A percentile compares a stretch with the other conserved stretches of the same genome.
These are phyloP conservation scores for Mycena rebaudengoi DNA, from an alignment of 768 basidiomycete species.

Conservation along the genomic window DNA sequence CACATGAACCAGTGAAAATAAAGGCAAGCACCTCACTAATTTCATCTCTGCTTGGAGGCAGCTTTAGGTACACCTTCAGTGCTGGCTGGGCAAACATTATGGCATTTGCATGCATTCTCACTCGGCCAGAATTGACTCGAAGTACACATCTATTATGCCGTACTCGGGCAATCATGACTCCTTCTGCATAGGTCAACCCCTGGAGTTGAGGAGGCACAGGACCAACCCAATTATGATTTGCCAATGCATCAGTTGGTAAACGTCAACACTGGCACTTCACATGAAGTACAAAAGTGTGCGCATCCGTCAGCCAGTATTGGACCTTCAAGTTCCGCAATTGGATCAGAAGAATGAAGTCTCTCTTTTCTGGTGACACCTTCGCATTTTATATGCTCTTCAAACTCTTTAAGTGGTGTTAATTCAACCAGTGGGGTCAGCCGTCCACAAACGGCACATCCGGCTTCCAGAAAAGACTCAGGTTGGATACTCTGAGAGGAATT, in stretches of 20 bases:
- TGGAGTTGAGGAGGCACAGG: conserved; percentile 38
- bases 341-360: neutral
- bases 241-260: conserved; percentile 36
- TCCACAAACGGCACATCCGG: neutral
- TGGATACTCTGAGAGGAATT: neutral
- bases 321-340: neutral
- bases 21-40: conserved; percentile 32
- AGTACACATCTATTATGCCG: conserved; percentile 40
- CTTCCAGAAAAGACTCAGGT: neutral
- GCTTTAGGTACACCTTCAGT: conserved; percentile 29
- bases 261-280: neutral
- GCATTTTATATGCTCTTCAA: neutral
- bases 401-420: neutral
- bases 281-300: neutral
- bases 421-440: neutral
- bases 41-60: conserved; percentile 32
- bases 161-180: too few relatives aligned
- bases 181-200: too few relatives aligned
- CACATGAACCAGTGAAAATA: neutral
- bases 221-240: conserved; percentile 46
- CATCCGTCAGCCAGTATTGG: neutral
- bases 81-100: too few relatives aligned
- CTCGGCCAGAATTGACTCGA: conserved; percentile 32
- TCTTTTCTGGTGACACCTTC: neutral
- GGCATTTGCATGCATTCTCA: too few relatives aligned